These are phyloP conservation scores for Aspergillus haitiensis DNA, from an alignment of 495 filamentous ascomycete genomes.

Conservation along the genomic window DNA sequence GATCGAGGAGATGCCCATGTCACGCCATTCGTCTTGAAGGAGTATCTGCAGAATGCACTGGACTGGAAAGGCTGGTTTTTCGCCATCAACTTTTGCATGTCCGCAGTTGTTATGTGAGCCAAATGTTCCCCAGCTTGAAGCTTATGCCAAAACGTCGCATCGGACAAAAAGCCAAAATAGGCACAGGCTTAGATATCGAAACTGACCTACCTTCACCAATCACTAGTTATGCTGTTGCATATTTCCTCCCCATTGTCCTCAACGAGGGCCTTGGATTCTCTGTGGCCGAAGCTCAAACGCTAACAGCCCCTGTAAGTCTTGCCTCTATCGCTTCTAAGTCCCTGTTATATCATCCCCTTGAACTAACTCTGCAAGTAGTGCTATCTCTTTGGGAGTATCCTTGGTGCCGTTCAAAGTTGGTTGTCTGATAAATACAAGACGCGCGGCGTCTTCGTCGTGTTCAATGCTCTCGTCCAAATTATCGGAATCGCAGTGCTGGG, in stretches of 20 bases:
- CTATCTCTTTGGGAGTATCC: conserved; percentile 11
- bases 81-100: conserved; percentile 45
- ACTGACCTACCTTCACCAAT: too few relatives aligned
- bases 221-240: conserved; percentile 10
- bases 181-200: too few relatives aligned
- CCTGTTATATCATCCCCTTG: neutral
- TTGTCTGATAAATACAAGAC: conserved; percentile 14
- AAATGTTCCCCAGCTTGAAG: conserved; percentile 21
- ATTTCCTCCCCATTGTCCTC: conserved; percentile 17
- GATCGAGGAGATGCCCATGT: conserved; percentile 53
- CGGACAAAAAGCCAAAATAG: too few relatives aligned
- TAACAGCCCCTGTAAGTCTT: conserved; percentile 10
- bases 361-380: conserved; percentile 10
- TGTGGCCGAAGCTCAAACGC: conserved; percentile 11
- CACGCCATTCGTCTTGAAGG: conserved; percentile 39
- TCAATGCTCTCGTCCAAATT: conserved; percentile 14
- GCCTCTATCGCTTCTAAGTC: neutral
- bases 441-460: conserved; percentile 10
- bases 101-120: conserved; percentile 32
- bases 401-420: conserved; percentile 12
- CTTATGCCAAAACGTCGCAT: too few relatives aligned
- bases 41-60: conserved; percentile 42
- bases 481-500: conserved; percentile 9
- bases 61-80: conserved; percentile 60
- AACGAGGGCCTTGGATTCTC: conserved; percentile 8